Base-by-base conservation (phyloP, 306 rosid genomes). In the Vigna mungo region DNA sequence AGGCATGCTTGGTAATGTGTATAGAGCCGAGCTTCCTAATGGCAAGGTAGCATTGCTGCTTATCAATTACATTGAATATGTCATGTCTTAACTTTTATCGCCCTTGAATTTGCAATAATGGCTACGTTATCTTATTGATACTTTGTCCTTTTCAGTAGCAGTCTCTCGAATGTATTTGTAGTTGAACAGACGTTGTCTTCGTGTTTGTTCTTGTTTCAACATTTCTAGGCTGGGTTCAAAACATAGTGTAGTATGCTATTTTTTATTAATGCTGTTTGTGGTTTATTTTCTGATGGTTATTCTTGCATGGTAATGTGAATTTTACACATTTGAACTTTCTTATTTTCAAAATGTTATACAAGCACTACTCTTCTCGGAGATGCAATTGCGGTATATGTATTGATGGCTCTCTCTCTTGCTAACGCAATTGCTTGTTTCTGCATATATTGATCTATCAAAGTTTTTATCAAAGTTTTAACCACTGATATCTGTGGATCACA, bases 1-100 rank as follows among this genome's bases (percentile, higher is more conserved):
- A 30, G 99, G 99, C 83, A 92, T 86, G 96, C 82, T 96, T 83
- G 99, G 99, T 70, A 91, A 44, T 16, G 99, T 92, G 56, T 96
- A 96, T 76, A 87, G 90, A 86, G 99, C 99, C 37, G 89, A 90
- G 87, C 94, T 92, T 59, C 98, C 99, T 71, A 79, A 81, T 49
- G 96, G 99, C 80, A 96, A 92, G 98, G 99, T 96, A 84, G 76
- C 83, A 20, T 82, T 58, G 37, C 63, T 83, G 46, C 21, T 80
- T 61, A 63, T 74, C 20, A 11, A 62, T 74, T 81, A 74, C 68
- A 13, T 80, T 83, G 68, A 47, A 56, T 60, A 9, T 58, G 65
- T 52, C 66, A 27, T 72, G 53, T 9, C 51, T 79, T 80, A 21
- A 69, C 70, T 36, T 64, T 25, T 12, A 62, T 79, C 44, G 30